A percentile compares a stretch with the other conserved stretches of the same genome.
These are phyloP conservation scores for Litsea cubeba DNA, from an alignment of 164 flowering plant genomes.

Conservation along the genomic window DNA sequence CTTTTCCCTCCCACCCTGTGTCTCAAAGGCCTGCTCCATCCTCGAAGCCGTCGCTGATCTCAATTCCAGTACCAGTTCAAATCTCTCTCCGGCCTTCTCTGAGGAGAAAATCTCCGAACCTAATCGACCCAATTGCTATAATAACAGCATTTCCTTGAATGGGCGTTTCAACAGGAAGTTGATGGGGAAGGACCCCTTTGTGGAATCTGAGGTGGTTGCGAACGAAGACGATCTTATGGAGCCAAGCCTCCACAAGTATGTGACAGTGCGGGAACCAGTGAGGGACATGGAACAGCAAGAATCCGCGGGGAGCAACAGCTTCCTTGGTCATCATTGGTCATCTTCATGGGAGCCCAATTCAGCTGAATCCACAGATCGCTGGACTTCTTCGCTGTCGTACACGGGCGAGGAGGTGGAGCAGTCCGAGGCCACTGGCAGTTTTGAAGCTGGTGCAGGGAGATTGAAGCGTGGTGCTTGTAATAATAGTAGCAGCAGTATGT, in stretches of 20 bases:
- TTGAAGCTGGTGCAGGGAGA: conserved; percentile 3
- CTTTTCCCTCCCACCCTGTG: conserved; percentile 67
- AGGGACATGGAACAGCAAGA: conserved; percentile 57
- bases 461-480: not conserved
- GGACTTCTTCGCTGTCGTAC: conserved; percentile 48
- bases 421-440: not conserved
- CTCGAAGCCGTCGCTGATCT: conserved; percentile 94
- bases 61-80: conserved; percentile 54
- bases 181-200: conserved; percentile 37
- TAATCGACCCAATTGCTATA: conserved; percentile 15
- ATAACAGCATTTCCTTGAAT: conserved; percentile 3
- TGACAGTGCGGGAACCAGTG: conserved; percentile 55
- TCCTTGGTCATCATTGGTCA: conserved; percentile 41
- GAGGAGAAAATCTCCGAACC: conserved; percentile 24
- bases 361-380: conserved; percentile 61
- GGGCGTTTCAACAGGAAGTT: conserved; percentile 18
- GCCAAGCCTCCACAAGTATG: conserved; percentile 88
- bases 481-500: not conserved
- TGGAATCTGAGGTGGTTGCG: conserved; percentile 52
- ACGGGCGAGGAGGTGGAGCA: conserved; percentile 8
- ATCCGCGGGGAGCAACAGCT: conserved; percentile 86
- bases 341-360: conserved; percentile 79
- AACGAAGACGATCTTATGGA: conserved; percentile 50
- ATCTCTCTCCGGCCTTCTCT: conserved; percentile 26
- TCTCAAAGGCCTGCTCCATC: conserved; percentile 84